These are phyloP conservation scores for Ilex paraguariensis DNA, from an alignment of 305 asterid genomes.

Conservation along the genomic window DNA sequence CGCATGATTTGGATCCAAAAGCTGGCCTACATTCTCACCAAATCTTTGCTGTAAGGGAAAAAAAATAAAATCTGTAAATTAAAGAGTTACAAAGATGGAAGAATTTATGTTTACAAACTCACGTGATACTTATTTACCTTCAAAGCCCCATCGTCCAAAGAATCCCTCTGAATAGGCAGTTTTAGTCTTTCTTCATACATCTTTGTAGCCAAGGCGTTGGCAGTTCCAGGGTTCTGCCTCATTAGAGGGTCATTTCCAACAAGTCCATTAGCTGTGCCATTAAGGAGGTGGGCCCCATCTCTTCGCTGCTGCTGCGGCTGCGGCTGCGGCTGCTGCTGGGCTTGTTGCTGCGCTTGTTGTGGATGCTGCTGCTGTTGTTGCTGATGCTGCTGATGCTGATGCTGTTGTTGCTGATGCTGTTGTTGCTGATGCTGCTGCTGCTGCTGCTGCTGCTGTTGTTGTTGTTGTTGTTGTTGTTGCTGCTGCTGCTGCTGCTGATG, in stretches of 20 bases:
- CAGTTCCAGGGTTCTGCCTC: slow-evolving; percentile 89
- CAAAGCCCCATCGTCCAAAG: slow-evolving; percentile 81
- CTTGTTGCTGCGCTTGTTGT: slow-evolving; percentile 53
- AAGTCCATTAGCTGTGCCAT: slow-evolving; percentile 73
- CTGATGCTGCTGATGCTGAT: slow-evolving; percentile 42
- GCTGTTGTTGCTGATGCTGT: slow-evolving; percentile 47
- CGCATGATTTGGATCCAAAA: slow-evolving; percentile 83
- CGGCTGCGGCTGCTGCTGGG: slow-evolving; percentile 45
- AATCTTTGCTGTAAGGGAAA: slow-evolving; percentile 70
- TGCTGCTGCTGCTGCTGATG: slow-evolving; percentile 35
- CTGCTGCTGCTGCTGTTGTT: slow-evolving; percentile 56
- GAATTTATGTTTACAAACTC: neutral
- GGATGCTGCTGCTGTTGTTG: slow-evolving; percentile 77
- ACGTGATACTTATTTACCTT: slow-evolving; percentile 46
- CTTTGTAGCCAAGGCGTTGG: slow-evolving; percentile 83
- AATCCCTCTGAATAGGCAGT: slow-evolving; percentile 80
- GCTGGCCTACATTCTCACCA: slow-evolving; percentile 76
- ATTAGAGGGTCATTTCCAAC: slow-evolving; percentile 78
- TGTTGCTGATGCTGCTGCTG: slow-evolving; percentile 58
- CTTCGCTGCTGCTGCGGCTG: slow-evolving; percentile 58
- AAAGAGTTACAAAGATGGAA: slow-evolving; percentile 15
- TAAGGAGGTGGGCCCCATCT: slow-evolving; percentile 76
- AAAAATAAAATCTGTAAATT: slow-evolving; percentile 2
- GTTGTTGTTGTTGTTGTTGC: slow-evolving; percentile 49
- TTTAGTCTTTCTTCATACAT: slow-evolving; percentile 92